Base-by-base conservation (phyloP, 2,329 filamentous ascomycete genomes). In the Aspergillus latus region DNA sequence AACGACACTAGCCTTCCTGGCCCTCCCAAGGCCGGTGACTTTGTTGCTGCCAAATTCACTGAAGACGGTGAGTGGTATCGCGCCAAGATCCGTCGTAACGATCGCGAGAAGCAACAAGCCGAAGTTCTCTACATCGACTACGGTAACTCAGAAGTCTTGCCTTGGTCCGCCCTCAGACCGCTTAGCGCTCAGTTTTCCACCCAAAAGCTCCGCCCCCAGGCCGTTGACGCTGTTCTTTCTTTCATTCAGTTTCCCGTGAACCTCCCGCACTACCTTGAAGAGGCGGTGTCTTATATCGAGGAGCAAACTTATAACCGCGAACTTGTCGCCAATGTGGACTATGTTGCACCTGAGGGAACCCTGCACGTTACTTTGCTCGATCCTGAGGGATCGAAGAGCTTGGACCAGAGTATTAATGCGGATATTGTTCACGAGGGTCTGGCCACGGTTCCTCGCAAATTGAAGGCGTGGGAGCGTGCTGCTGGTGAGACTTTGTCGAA, bases 71-170 rank as follows among this genome's bases (percentile, higher is more conserved):
- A 94, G 65, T 99, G 93, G 93, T 99, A 99, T 79, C 90, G 94
- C 60, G 94, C 90, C 32, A 88, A 88, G 59, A 86, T 99, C 59
- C 88, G 92, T 60, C 87, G 92, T 71, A 97, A 97, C 75, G 94
- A 99, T 77, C 91, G 94, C 60, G 84, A 92, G 6, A 88, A 87
- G 68, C 91, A 94, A 82, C 86, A 89, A 66, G 88, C 92, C 26
- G 94, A 99, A 74, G 88, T 99, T 28, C 78, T 95, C 45, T 99
- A 96, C 76, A 85, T 99, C 60, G 94, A 99, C 78, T 99, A 95
- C 74, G 94, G 94, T 66, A 99, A 99, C 82, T 88, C 85, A 54
- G 94, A 99, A 76, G 88, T 87, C 69, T 81, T 96, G 56, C 84
- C 92, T 0, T 99, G 93, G 92, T 83, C 86, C 26, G 83, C 84